These are phyloP conservation scores for Kodamaea kakaduensis DNA, from an alignment of 805 yeast genomes.

Conservation along the genomic window DNA sequence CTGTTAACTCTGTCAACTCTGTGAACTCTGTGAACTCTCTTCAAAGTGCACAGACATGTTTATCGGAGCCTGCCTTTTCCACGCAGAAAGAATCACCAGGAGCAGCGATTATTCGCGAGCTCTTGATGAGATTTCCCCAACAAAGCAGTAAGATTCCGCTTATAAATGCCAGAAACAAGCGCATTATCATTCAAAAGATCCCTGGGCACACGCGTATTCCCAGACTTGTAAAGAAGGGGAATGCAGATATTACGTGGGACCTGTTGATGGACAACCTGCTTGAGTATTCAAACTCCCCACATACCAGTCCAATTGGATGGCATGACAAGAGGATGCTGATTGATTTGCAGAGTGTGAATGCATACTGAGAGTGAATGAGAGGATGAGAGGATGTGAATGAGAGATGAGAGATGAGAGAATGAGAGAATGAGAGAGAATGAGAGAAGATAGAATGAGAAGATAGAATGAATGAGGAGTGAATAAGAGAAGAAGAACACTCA, in stretches of 20 bases:
- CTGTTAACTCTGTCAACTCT: too few species aligned
- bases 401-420: too few species aligned
- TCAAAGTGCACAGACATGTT: too few species aligned
- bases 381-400: too few species aligned
- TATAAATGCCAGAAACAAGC: constrained; percentile 15
- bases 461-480: too few species aligned
- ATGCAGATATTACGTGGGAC: constrained; percentile 8
- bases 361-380: too few species aligned
- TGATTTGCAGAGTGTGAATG: constrained; percentile 6
- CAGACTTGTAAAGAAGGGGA: constrained; percentile 17
- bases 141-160: constrained; percentile 23
- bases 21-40: too few species aligned
- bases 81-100: too few species aligned
- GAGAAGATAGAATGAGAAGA: too few species aligned
- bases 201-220: constrained; percentile 20
- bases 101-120: background rate
- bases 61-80: too few species aligned
- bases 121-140: constrained; percentile 5
- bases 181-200: constrained; percentile 25
- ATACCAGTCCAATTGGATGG: constrained; percentile 5
- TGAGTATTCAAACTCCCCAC: constrained; percentile 4
- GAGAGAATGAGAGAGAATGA: too few species aligned
- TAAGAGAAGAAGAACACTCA: too few species aligned
- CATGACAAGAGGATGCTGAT: constrained; percentile 7
- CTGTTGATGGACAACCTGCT: constrained; percentile 8